These are phyloP conservation scores for Panaeolus papilionaceus DNA, from an alignment of 768 basidiomycete genomes.

Conservation along the genomic window DNA sequence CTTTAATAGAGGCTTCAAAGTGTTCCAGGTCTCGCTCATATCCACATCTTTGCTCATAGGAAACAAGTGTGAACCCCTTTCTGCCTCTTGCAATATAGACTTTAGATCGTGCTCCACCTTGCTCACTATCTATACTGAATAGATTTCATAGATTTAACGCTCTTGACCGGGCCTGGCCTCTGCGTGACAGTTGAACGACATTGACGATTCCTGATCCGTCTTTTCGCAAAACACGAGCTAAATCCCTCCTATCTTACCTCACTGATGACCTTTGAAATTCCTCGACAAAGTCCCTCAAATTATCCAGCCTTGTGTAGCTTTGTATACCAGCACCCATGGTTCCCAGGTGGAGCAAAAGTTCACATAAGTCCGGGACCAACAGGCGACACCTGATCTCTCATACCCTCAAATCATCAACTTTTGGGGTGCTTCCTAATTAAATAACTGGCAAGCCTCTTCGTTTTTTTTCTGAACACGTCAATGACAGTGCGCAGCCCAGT, in stretches of 20 bases:
- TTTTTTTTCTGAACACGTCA: neutral
- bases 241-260: neutral
- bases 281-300: constrained; percentile 1
- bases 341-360: constrained; percentile 9
- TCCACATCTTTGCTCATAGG: constrained; percentile 82
- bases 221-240: neutral
- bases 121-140: neutral
- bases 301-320: neutral
- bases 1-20: constrained; percentile 75
- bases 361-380: neutral
- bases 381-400: constrained; percentile 2
- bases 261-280: neutral
- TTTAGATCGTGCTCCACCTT: neutral
- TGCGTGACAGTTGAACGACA: neutral
- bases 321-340: neutral
- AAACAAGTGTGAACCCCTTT: constrained; percentile 20
- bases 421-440: constrained; percentile 2
- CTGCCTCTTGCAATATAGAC: neutral
- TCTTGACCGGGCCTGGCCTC: neutral
- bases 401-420: neutral
- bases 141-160: neutral
- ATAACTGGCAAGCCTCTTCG: neutral
- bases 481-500: neutral
- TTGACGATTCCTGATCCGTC: neutral
- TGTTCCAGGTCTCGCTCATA: constrained; percentile 79